phyloP scores from a whole-genome alignment of 2,329 filamentous ascomycete species.

The Gaeumannomyces sp. region DNA sequence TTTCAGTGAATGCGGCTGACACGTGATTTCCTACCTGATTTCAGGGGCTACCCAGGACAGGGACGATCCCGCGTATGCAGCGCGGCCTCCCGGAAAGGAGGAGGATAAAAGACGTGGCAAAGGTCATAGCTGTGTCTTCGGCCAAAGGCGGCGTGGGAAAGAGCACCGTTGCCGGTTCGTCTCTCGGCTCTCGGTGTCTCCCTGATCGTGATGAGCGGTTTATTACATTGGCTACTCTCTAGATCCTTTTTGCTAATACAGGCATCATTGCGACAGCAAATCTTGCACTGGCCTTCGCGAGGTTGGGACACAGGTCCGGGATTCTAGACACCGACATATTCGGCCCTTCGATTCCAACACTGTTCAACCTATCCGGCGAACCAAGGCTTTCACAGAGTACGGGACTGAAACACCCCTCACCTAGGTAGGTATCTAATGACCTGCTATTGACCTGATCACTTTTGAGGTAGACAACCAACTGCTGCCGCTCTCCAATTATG shows the following conservation, averaged over 20 bases:
- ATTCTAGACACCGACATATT: conserved; percentile 97
- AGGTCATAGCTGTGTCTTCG: conserved; percentile 93
- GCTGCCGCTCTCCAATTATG: conserved; percentile 86
- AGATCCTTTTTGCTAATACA: background rate
- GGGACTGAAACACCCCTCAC: conserved; percentile 18
- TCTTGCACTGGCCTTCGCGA: conserved; percentile 78
- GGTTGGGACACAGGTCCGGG: conserved; percentile 72
- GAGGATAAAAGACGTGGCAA: conserved; percentile 76
- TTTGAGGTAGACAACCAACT: conserved; percentile 63
- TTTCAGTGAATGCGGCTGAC: background rate
- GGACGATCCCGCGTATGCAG: conserved; percentile 67
- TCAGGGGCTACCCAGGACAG: conserved; percentile 79
- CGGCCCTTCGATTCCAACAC: conserved; percentile 86
- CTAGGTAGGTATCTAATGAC: background rate
- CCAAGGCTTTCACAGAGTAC: conserved; percentile 68
- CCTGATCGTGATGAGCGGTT: too few species aligned
- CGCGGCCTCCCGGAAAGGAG: conserved; percentile 75
- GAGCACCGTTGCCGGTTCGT: conserved; percentile 76
- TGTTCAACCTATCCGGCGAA: conserved; percentile 76
- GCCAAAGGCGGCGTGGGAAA: conserved; percentile 98
- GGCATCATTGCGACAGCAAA: conserved; percentile 48
- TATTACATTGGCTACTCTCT: background rate
- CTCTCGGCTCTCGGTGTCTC: background rate
- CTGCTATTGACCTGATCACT: background rate
- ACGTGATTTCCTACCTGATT: background rate